Percentiles rank a stretch among this genome's conserved stretches.
Evolutionary conservation across 805 yeast genomes (phyloP).

Genomic region (Candida chilensis): DNA sequence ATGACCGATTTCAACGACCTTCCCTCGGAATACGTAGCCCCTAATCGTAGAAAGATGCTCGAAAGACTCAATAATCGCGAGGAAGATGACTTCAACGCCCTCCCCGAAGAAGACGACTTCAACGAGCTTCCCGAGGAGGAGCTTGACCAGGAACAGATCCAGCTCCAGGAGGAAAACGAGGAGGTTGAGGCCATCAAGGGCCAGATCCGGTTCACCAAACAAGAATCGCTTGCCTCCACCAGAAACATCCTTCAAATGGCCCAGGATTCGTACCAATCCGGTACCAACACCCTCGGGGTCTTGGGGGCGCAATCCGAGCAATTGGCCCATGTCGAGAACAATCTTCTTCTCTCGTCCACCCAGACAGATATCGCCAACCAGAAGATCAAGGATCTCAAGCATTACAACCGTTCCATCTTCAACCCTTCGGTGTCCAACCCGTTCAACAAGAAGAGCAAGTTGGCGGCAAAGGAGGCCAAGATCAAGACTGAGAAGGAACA

Average conservation of each 20-base stretch:
- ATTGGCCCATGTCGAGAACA: slow-evolving; percentile 70
- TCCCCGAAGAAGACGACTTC: slow-evolving; percentile 22
- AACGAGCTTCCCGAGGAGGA: slow-evolving; percentile 29
- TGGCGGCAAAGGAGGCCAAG: slow-evolving; percentile 64
- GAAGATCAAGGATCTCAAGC: slow-evolving; percentile 69
- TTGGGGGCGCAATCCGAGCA: slow-evolving; percentile 91
- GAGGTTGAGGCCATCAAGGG: slow-evolving; percentile 83
- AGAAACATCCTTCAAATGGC: slow-evolving; percentile 64
- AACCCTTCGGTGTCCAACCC: slow-evolving; percentile 81
- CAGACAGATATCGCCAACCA: slow-evolving; percentile 79
- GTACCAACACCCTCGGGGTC: slow-evolving; percentile 74
- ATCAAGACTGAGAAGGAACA: slow-evolving; percentile 52
- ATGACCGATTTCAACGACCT: slow-evolving; percentile 25
- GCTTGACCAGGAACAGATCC: slow-evolving; percentile 22
- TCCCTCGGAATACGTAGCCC: slow-evolving; percentile 18
- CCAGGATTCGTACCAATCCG: slow-evolving; percentile 36
- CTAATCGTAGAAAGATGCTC: neutral
- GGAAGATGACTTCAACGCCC: slow-evolving; percentile 12
- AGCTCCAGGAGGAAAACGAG: slow-evolving; percentile 59
- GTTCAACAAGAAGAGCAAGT: slow-evolving; percentile 72
- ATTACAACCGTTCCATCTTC: slow-evolving; percentile 73
- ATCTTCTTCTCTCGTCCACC: slow-evolving; percentile 66
- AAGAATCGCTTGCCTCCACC: slow-evolving; percentile 78
- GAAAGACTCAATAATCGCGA: slow-evolving; percentile 9
- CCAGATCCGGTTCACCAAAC: slow-evolving; percentile 75